These are phyloP conservation scores for Elongisporangium undulatum DNA, from an alignment of 352 stramenopile genomes.

Conservation along the genomic window DNA sequence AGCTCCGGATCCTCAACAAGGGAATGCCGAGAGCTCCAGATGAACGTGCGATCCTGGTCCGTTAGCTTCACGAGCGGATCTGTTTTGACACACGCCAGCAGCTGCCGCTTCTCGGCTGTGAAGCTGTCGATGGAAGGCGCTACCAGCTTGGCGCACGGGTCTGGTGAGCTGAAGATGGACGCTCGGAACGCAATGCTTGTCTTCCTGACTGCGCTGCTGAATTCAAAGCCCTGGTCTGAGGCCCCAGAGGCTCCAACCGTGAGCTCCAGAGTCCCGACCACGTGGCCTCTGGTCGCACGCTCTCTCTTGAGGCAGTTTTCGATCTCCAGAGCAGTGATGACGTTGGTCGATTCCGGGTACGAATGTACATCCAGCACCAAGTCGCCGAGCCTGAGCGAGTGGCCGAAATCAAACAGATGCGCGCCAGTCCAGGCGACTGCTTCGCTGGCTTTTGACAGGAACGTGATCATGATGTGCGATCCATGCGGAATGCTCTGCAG, in stretches of 20 bases:
- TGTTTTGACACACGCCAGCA: conserved; percentile 46
- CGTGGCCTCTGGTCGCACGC: conserved; percentile 20
- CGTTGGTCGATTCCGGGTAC: conserved; percentile 9
- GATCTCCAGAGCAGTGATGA: conserved; percentile 60
- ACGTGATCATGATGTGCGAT: conserved; percentile 59
- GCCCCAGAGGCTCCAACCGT: conserved; percentile 36
- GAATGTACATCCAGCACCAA: conserved; percentile 42
- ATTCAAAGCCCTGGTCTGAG: conserved; percentile 44
- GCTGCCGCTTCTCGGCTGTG: conserved; percentile 25
- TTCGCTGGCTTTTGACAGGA: conserved; percentile 36
- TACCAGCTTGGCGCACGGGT: conserved; percentile 1
- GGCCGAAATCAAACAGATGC: conserved; percentile 81
- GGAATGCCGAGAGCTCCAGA: conserved; percentile 62
- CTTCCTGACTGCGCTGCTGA: conserved; percentile 52
- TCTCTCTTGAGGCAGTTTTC: conserved; percentile 59
- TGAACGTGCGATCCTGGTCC: conserved; percentile 49
- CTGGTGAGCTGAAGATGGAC: conserved; percentile 55
- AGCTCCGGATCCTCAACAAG: conserved; percentile 70
- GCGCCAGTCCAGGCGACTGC: conserved; percentile 57
- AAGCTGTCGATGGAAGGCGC: conserved; percentile 21
- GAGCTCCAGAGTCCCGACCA: conserved; percentile 42
- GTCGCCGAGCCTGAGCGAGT: conserved; percentile 50
- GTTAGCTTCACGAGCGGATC: conserved; percentile 68
- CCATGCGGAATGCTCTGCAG: conserved; percentile 58
- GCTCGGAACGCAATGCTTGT: conserved; percentile 54